Conservation (phyloP, 2,329 filamentous ascomycete genomes). For the Pseudocercospora pini-densiflorae region DNA sequence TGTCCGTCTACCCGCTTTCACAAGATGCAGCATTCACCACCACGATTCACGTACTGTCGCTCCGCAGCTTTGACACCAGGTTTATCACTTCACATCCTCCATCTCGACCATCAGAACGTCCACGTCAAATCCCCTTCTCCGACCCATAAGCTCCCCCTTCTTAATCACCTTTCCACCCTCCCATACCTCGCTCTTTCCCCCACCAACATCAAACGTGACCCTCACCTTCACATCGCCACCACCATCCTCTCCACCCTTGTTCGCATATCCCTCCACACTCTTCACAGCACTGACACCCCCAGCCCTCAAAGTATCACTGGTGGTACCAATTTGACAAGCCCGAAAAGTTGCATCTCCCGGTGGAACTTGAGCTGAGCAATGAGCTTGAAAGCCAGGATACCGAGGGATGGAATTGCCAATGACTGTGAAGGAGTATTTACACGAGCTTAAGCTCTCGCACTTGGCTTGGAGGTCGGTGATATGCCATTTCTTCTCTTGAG, state of each 20-base stretch:
- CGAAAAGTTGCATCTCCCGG: neutral
- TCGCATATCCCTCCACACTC: neutral
- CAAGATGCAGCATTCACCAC: too few relatives aligned
- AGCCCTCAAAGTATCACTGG: neutral
- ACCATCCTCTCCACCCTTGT: neutral
- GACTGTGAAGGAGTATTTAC: neutral
- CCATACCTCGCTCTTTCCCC: neutral
- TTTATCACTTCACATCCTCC: neutral
- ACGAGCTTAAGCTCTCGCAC: neutral
- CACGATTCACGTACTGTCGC: too few relatives aligned
- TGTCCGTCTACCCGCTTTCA: too few relatives aligned
- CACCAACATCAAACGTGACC: neutral
- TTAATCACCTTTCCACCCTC: neutral
- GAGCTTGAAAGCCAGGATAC: neutral
- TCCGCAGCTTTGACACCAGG: too few relatives aligned
- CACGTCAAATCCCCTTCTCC: neutral
- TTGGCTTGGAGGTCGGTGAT: too few relatives aligned
- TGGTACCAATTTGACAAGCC: neutral
- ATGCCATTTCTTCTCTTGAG: too few relatives aligned
- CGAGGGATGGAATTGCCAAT: neutral
- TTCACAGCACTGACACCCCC: neutral
- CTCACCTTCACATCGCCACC: neutral
- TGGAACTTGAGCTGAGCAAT: neutral
- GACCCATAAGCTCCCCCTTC: neutral
- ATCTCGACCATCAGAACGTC: neutral